Conservation (phyloP, 352 stramenopile species). For the Globisporangium rhizosaccharum region DNA sequence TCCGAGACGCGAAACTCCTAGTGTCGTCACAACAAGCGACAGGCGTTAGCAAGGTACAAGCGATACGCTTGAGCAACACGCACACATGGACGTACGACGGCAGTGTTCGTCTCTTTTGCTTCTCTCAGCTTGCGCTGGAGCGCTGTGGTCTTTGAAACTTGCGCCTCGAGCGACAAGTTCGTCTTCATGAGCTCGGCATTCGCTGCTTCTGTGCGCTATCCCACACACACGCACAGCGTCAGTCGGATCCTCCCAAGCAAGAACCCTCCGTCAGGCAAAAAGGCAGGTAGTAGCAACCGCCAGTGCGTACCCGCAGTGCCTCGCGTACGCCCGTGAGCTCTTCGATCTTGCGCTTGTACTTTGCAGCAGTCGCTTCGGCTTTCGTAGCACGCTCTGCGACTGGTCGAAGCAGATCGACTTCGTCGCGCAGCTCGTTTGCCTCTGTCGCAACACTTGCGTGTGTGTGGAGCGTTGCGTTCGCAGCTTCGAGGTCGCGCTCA, state of each 20-base stretch:
- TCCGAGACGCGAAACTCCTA: conserved; percentile 67
- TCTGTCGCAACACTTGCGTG: conserved; percentile 31
- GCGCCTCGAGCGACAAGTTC: conserved; percentile 44
- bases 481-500: conserved; percentile 34
- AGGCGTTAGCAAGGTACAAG: background rate
- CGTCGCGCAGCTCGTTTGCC: conserved; percentile 41
- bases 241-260: background rate
- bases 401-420: conserved; percentile 64
- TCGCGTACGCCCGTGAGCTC: conserved; percentile 47
- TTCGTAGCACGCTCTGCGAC: conserved; percentile 41
- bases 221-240: background rate
- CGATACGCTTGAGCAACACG: background rate
- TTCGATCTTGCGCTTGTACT: conserved; percentile 74
- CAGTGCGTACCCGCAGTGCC: conserved; percentile 25
- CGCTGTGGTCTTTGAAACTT: conserved; percentile 34
- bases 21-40: background rate
- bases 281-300: too few species aligned
- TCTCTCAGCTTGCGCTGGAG: conserved; percentile 65
- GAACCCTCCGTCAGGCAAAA: conserved; percentile 10
- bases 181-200: conserved; percentile 53
- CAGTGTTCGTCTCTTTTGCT: conserved; percentile 59
- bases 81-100: conserved; percentile 29
- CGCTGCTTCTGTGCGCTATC: conserved; percentile 44
- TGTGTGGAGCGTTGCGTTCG: conserved; percentile 24
- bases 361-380: conserved; percentile 36